Evolutionary conservation across 2,329 filamentous ascomycete species (phyloP), one percentile per base, ranked within the genome.

Genomic region (Cercospora citrullina): DNA sequence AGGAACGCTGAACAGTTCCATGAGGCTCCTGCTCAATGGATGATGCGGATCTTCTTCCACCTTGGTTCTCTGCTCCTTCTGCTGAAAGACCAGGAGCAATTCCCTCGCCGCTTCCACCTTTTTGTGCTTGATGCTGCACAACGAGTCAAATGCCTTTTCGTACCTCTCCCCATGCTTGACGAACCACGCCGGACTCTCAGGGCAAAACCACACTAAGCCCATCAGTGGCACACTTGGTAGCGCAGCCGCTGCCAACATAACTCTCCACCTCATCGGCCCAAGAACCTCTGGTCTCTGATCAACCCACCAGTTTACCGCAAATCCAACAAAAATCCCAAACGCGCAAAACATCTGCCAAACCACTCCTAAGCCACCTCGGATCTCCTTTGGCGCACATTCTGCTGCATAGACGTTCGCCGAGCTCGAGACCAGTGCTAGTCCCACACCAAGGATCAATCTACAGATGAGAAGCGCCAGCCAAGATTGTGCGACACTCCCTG

Each of bases 1-100:
- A 4, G 83, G 82, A 1, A 85, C 79, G 1, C 79, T 76, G 36
- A 7, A 42, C 6, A 42, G 36, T 9, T 42, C 16, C 16, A 42
- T 42, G 7, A n/a, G 16, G 16, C 16, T 42, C 36, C 16, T 42
- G 36, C 36, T 42, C 6, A n/a, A 42, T 42, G 36, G 0, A 42
- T 16, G 36, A 42, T 42, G 36, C 16, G 16, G 36, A n/a, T 8
- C 8, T 7, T n/a, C 36, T 7, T n/a, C 36, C 16, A n/a, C 36
- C 16, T 42, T 42, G 16, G 36, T 4, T 4, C 16, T 42, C 36
- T 42, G 36, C 36, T 42, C 36, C 6, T 4, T n/a, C 36, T 42
- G 36, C 36, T 42, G 36, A 9, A 42, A 42, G 36, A 42, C 16
- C 16, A 42, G 7, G 4, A 42, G 36, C 6, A 42, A 42, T 9